Evolutionary conservation across 148 eudicot species (phyloP).

Genomic region (Fagopyrum esculentum): DNA sequence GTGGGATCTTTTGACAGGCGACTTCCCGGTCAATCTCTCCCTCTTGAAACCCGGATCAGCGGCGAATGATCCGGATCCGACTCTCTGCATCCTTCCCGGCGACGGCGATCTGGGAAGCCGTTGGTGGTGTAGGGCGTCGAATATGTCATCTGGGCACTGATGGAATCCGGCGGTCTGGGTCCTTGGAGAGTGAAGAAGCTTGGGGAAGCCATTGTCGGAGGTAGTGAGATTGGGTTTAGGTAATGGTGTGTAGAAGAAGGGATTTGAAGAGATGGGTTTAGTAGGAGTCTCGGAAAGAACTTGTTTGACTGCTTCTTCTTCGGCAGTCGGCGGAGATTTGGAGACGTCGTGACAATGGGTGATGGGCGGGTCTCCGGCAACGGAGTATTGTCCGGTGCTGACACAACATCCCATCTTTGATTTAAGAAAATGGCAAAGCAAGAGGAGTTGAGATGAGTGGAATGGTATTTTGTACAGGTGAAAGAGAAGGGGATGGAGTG

Average conservation of each 20-base stretch:
- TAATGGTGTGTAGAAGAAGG: not conserved
- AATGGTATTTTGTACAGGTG: not conserved
- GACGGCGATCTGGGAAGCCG: slow-evolving; percentile 4
- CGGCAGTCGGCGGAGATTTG: slow-evolving; percentile 36
- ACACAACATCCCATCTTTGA: slow-evolving; percentile 55
- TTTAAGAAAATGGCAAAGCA: not conserved
- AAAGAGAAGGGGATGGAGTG: not conserved
- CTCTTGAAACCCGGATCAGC: not conserved
- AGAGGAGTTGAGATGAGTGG: not conserved
- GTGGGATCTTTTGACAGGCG: slow-evolving; percentile 11
- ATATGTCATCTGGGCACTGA: slow-evolving; percentile 2
- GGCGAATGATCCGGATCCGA: not conserved
- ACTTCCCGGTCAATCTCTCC: not conserved
- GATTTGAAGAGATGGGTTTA: slow-evolving; percentile 3
- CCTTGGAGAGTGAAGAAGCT: not conserved
- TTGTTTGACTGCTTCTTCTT: slow-evolving; percentile 68
- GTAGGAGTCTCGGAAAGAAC: slow-evolving; percentile 57
- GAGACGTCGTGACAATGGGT: slow-evolving; percentile 7
- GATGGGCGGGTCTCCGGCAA: not conserved
- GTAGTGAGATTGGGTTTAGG: not conserved
- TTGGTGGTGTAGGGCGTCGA: not conserved
- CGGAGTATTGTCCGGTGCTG: slow-evolving; percentile 21
- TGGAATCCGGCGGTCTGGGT: not conserved
- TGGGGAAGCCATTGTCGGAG: slow-evolving; percentile 9
- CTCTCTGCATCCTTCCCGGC: not conserved